A percentile compares a stretch with the other conserved stretches of the same genome.
phyloP scores from a whole-genome alignment of 2,329 filamentous ascomycete species.

The Fusarium devonianum region DNA sequence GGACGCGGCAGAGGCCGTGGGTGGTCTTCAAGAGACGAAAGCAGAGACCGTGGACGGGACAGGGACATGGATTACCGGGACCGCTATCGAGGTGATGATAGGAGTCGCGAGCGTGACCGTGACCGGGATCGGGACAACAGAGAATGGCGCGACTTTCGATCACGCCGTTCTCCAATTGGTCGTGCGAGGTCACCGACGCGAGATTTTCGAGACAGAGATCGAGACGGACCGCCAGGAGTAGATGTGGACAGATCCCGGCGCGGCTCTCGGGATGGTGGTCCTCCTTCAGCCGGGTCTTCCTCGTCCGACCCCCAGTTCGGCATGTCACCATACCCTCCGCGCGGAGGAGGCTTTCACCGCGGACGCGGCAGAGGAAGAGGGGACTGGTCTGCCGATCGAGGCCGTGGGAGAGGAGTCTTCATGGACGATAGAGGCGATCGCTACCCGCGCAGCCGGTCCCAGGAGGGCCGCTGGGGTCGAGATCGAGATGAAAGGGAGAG shows the following conservation, averaged over 20 bases:
- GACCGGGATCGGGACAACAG: slow-evolving; percentile 63
- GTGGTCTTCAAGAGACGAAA: slow-evolving; percentile 66
- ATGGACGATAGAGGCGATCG: slow-evolving; percentile 65
- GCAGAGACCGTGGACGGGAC: slow-evolving; percentile 65
- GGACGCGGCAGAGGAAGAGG: slow-evolving; percentile 60
- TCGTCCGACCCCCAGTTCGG: slow-evolving; percentile 72
- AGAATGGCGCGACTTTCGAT: slow-evolving; percentile 53
- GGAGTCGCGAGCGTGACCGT: slow-evolving; percentile 65
- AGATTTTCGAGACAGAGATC: slow-evolving; percentile 68
- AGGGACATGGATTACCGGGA: slow-evolving; percentile 67
- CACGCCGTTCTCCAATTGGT: slow-evolving; percentile 65
- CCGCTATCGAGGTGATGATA: slow-evolving; percentile 66
- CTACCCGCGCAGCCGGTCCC: slow-evolving; percentile 71
- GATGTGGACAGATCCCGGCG: slow-evolving; percentile 73
- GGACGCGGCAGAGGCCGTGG: slow-evolving; percentile 65
- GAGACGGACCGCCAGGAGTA: slow-evolving; percentile 66
- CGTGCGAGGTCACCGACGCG: slow-evolving; percentile 71
- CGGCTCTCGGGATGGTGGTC: slow-evolving; percentile 73
- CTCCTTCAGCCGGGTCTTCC: slow-evolving; percentile 73
- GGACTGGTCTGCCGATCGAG: slow-evolving; percentile 54
- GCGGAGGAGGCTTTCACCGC: slow-evolving; percentile 62
- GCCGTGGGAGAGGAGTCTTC: slow-evolving; percentile 64
- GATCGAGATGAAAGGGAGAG: slow-evolving; percentile 64
- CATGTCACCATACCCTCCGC: slow-evolving; percentile 57
- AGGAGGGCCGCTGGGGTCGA: slow-evolving; percentile 66